These are phyloP conservation scores for Vaccinium vitisidaea DNA, from an alignment of 148 eudicot species.

Conservation along the genomic window DNA sequence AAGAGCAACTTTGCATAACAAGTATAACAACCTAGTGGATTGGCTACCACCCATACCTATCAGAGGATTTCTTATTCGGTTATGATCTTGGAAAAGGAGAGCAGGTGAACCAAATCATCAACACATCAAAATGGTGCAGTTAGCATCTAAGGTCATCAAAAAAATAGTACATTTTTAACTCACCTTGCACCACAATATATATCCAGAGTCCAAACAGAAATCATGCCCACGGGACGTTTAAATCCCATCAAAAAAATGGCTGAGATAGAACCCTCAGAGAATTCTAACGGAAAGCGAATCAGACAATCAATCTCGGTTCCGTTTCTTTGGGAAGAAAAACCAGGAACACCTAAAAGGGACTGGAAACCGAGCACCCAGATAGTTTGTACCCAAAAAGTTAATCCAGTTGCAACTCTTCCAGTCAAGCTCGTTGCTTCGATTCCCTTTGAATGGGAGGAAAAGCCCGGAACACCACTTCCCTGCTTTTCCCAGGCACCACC, in stretches of 20 bases:
- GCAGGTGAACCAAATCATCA: slow-evolving; percentile 44
- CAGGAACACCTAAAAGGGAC: slow-evolving; percentile 67
- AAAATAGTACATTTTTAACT: slow-evolving; percentile 30
- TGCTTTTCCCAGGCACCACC: slow-evolving; percentile 30
- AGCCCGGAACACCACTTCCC: slow-evolving; percentile 82
- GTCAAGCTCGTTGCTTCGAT: slow-evolving; percentile 59
- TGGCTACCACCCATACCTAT: slow-evolving; percentile 5
- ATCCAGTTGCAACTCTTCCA: slow-evolving; percentile 32
- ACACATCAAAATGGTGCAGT: slow-evolving; percentile 27
- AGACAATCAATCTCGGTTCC: slow-evolving; percentile 67
- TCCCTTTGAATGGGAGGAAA: slow-evolving; percentile 89
- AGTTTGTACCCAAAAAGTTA: slow-evolving; percentile 11
- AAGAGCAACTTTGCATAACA: not conserved
- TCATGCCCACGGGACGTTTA: not conserved
- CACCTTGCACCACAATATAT: slow-evolving; percentile 20
- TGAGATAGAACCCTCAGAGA: slow-evolving; percentile 27
- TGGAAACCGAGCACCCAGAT: slow-evolving; percentile 52
- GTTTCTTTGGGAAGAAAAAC: slow-evolving; percentile 85
- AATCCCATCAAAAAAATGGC: slow-evolving; percentile 38
- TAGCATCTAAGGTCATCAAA: slow-evolving; percentile 12
- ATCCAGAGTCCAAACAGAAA: not conserved
- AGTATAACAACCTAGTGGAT: slow-evolving; percentile 2
- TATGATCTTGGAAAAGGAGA: slow-evolving; percentile 7
- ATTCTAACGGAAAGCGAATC: slow-evolving; percentile 27
- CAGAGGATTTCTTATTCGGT: not conserved